Evolutionary conservation across 2,329 filamentous ascomycete species (phyloP), one percentile per base, ranked within the genome.

Genomic region (Beauveria sp.): DNA sequence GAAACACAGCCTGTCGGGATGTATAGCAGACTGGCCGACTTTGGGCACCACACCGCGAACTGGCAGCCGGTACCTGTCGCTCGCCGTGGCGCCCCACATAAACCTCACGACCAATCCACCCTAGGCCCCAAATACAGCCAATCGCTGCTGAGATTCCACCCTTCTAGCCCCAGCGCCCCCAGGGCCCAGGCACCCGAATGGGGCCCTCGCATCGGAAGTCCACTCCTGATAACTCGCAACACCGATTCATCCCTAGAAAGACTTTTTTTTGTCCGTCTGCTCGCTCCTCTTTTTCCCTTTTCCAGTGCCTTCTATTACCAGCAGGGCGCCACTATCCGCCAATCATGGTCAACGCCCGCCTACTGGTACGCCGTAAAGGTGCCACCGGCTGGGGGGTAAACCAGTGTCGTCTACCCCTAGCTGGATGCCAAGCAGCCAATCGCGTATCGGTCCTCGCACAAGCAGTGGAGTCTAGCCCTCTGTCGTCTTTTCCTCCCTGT

Each of bases 41-140:
- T 37, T 43, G 41, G 46, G 46, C 44, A 22, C 46, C 16, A 22
- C 43, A 26, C 22, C 44, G 22, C 22, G 20, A 47, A 22, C n/a
- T 8, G 44, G 44, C 22, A 12, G 44, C n/a, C 1, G 20, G 51
- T 54, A 54, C 51, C 34, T 51, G 26, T 51, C 26, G 28, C 24
- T 51, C 14, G 22, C 47, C 24, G 2, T 50, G 47, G 47, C 14
- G 22, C 5, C 30, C 48, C 30, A 22, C n/a, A n/a, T 18, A 20
- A 55, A n/a, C 37, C 52, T 46, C 26, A 55, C 40, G n/a, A 26
- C 53, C n/a, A 14, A 47, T 56, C 54, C 54, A 56, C 54, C 41
- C 1, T 22, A 6, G 3, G 54, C n/a, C 12, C 43, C 8, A n/a
- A 2, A 4, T 24, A 18, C 24, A 18, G 40, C 53, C 53, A 30